Conservation (phyloP, 2,329 filamentous ascomycete species). For the Cladophialophora bantiana region DNA sequence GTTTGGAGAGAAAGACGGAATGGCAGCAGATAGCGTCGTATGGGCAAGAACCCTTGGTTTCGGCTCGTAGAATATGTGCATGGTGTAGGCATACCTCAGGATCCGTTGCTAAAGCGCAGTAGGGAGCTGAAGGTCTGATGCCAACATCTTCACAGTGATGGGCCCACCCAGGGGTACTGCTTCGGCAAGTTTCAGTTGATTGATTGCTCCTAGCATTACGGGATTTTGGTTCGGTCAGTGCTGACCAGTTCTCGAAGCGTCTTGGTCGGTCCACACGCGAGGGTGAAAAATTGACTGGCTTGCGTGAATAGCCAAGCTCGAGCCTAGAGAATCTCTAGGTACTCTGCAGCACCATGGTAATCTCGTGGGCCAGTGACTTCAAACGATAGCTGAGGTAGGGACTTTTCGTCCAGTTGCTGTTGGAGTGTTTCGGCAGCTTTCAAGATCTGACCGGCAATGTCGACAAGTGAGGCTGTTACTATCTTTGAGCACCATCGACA, state of each 20-base stretch:
- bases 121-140: neutral
- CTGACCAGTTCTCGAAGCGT: neutral
- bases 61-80: neutral
- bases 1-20: neutral
- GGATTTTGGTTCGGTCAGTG: neutral
- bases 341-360: neutral
- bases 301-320: neutral
- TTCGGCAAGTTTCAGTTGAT: neutral
- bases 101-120: neutral
- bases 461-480: neutral
- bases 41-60: neutral
- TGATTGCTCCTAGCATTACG: neutral
- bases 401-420: neutral
- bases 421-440: neutral
- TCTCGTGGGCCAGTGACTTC: neutral
- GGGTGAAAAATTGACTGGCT: neutral
- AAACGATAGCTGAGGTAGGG: neutral
- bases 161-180: neutral
- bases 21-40: neutral
- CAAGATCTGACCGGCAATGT: neutral
- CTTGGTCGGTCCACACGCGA: slow-evolving; percentile 1
- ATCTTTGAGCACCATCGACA: neutral
- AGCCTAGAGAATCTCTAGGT: neutral
- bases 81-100: neutral
- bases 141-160: neutral